These are phyloP conservation scores for Fusarium palustre DNA, from an alignment of 2,329 filamentous ascomycete species.

Conservation along the genomic window DNA sequence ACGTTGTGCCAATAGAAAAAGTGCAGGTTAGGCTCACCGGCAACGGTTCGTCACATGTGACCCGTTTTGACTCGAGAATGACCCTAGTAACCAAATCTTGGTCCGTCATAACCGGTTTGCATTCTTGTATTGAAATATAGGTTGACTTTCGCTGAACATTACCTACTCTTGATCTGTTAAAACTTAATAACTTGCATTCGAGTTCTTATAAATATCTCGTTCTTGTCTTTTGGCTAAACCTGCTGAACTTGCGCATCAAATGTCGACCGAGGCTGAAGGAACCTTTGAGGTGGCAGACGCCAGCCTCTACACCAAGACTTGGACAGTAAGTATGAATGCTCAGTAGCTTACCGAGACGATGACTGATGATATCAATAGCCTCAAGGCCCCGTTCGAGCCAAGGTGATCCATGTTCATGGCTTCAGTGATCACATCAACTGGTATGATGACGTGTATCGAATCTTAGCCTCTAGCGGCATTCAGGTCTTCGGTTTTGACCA, in stretches of 20 bases:
- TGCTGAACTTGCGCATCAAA: slow-evolving; percentile 31
- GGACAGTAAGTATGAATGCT: slow-evolving; percentile 61
- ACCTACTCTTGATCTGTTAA: background rate
- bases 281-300: slow-evolving; percentile 59
- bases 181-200: background rate
- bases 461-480: slow-evolving; percentile 77
- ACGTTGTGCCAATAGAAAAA: slow-evolving; percentile 20
- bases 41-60: slow-evolving; percentile 39
- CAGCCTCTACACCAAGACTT: slow-evolving; percentile 68
- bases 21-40: slow-evolving; percentile 31
- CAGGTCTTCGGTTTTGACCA: slow-evolving; percentile 85
- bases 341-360: background rate
- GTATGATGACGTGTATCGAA: slow-evolving; percentile 80
- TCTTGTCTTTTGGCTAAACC: background rate
- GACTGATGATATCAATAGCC: slow-evolving; percentile 57
- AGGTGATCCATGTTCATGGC: slow-evolving; percentile 86
- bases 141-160: background rate
- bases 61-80: slow-evolving; percentile 26
- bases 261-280: slow-evolving; percentile 62
- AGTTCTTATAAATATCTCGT: background rate
- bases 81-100: slow-evolving; percentile 8
- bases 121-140: background rate
- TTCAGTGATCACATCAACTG: slow-evolving; percentile 87
- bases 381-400: slow-evolving; percentile 69
- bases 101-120: background rate